Evolutionary conservation across 2,329 filamentous ascomycete species (phyloP), one percentile per base, ranked within the genome.

Genomic region (Colletotrichum salicis): DNA sequence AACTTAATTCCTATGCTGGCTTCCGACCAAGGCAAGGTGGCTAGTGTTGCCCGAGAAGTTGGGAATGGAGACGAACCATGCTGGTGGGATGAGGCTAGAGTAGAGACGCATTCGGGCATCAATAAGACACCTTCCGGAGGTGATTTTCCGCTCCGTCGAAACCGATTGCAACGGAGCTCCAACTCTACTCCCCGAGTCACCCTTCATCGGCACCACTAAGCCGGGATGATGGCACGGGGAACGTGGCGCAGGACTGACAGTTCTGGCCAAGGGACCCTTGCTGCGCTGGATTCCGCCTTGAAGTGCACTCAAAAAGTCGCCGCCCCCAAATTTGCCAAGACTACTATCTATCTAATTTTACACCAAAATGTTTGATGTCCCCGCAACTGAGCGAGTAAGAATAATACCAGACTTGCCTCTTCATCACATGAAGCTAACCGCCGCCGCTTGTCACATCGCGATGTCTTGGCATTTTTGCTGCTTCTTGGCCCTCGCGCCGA

Each of bases 281-380:
- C 37, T 37, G 29, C 6, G 15, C 7, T 24, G n/a, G 19, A 60
- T 24, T 67, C 57, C 37, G 52, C 68, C 68, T 71, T 45, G 52
- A 13, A 13, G 15, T 7, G 37, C 37, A 48, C 19, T 48, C 35
- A 19, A 13, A 63, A 7, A 27, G 19, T 10, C 24, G 29, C 31
- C 59, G 29, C 11, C 35, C 24, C 35, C n/a, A 48, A 35, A 7
- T 22, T 12, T 33, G 69, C 69, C 65, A 69, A 71, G 69, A 69
- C 65, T 52, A 8, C 41, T 35, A 60, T 48, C 45, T 56, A 37
- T 64, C 59, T 64, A 69, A 69, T 56, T 71, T 64, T 60, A 62
- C 45, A 70, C 33, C 33, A 24, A 13, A 60, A 64, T 52, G 48
- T 64, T 24, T 60, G 59, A 70, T 51, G 60, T 64, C 65, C 65